These are phyloP conservation scores for Aureobasidium sp. DNA, from an alignment of 2,329 filamentous ascomycete species.

Conservation along the genomic window DNA sequence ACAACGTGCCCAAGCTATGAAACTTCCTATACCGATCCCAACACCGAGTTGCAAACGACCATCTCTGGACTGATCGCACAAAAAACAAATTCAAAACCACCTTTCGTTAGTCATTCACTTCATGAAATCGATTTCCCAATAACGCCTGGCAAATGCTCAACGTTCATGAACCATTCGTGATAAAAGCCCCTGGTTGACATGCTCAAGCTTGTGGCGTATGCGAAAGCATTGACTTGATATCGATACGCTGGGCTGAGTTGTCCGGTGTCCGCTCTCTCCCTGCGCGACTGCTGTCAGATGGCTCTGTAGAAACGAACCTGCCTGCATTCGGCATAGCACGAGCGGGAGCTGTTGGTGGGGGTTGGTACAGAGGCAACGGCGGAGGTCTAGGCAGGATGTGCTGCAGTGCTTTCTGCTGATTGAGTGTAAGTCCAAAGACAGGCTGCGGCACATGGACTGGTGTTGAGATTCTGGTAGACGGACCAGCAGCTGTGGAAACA, in stretches of 20 bases:
- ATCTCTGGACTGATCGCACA: background rate
- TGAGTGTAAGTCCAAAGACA: background rate
- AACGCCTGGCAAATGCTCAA: background rate
- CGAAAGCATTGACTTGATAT: slow-evolving; percentile 6
- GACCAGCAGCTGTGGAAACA: background rate
- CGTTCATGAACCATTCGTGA: background rate
- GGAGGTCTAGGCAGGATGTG: slow-evolving; percentile 13
- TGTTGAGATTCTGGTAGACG: background rate
- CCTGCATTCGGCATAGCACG: background rate
- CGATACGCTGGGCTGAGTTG: background rate
- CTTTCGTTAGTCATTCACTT: background rate
- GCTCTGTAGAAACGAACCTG: background rate
- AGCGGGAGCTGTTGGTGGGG: slow-evolving; percentile 20
- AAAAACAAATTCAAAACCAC: no score
- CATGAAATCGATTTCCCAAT: background rate
- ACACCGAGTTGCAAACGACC: background rate
- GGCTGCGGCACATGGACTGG: background rate
- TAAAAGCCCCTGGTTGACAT: no score
- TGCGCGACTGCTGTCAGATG: background rate
- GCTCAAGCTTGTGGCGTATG: background rate
- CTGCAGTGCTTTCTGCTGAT: background rate
- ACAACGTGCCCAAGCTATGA: background rate
- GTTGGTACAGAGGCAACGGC: slow-evolving; percentile 25
- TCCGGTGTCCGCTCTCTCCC: background rate
- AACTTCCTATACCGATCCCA: background rate